Evolutionary conservation across 352 stramenopile species (phyloP), one percentile per base, ranked within the genome.

Genomic region (Globisporangium abappressorium): DNA sequence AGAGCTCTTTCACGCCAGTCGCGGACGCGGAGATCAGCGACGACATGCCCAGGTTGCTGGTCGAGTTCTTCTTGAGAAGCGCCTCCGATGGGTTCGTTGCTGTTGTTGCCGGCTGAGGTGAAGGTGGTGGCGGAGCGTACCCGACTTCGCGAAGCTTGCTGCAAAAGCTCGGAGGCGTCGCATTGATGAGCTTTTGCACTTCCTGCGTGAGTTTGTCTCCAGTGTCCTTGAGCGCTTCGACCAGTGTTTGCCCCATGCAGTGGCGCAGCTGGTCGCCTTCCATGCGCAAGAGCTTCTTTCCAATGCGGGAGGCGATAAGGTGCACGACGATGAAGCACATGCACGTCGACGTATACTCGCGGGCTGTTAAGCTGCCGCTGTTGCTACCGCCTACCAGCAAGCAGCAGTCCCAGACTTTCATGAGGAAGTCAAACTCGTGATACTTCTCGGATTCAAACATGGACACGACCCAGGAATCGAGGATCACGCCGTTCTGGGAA

Each of bases 371-470:
- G 34, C 28, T 18, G 64, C 59, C 8, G 62, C 30, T 24, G 26
- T 11, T 59, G 5, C 34, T n/a, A 9, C n/a, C 46, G 2, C 30
- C 74, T 1, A 90, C 14, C 34, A 93, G 24, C 26, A 90, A 49
- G 66, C 75, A 90, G 67, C 78, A 90, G 70, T 94, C 87, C 85
- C 87, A 95, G 26, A 94, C 70, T 30, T 79, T 75, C 18, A 89
- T 67, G 33, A 92, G 70, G 20, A 78, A 80, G 24, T 92, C 81
- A 33, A 95, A 82, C 20, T 68, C 68, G 20, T 65, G 69, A 20
- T 83, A 66, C 11, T 62, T 68, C 33, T 89, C 75, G 6, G 64
- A 77, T 62, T 95, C 87, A 36, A 93, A 93, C 66, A 95, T 82
- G 3, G 87, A 94, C 11, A 67, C 68, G n/a, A 95, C 26, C 87